These are phyloP conservation scores for Acacia melanoxylon DNA, from an alignment of 306 rosid genomes.

Conservation along the genomic window DNA sequence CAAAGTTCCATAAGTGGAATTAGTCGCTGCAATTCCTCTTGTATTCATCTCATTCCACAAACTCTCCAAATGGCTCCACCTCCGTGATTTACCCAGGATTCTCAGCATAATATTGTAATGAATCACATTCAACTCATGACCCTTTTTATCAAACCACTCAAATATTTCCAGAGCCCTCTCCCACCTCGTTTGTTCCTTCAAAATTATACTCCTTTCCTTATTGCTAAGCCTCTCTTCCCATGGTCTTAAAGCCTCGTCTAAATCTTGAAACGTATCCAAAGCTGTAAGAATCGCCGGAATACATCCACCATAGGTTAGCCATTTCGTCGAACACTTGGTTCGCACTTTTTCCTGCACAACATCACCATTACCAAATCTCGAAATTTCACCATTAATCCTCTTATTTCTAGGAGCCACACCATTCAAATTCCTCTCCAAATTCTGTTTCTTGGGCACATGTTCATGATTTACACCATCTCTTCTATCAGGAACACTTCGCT, in stretches of 20 bases:
- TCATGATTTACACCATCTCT: constrained; percentile 22
- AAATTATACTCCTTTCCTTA: constrained; percentile 87
- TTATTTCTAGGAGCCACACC: constrained; percentile 22
- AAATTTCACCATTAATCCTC: constrained; percentile 22
- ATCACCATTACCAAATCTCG: not conserved
- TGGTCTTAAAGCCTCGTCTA: constrained; percentile 70
- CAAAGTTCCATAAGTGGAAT: constrained; percentile 92
- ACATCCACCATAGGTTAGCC: constrained; percentile 68
- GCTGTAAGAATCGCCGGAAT: constrained; percentile 72
- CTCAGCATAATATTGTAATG: constrained; percentile 81
- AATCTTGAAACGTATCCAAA: constrained; percentile 50
- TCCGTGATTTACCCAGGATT: constrained; percentile 64
- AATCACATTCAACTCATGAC: constrained; percentile 79
- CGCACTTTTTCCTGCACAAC: constrained; percentile 47
- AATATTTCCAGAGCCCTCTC: constrained; percentile 81
- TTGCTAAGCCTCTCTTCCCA: constrained; percentile 69
- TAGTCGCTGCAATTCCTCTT: constrained; percentile 66
- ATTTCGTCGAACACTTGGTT: constrained; percentile 75
- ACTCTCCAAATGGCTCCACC: constrained; percentile 61
- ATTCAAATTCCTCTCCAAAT: constrained; percentile 37
- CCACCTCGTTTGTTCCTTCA: constrained; percentile 87
- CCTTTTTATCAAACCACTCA: constrained; percentile 68
- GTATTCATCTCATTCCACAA: constrained; percentile 82
- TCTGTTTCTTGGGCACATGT: constrained; percentile 30
- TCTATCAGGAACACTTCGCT: constrained; percentile 11